Percentiles rank a stretch among this genome's conserved stretches.
Evolutionary conservation across 163 green algal genomes (phyloP).

Genomic region (Trebouxiophyceae sp.): DNA sequence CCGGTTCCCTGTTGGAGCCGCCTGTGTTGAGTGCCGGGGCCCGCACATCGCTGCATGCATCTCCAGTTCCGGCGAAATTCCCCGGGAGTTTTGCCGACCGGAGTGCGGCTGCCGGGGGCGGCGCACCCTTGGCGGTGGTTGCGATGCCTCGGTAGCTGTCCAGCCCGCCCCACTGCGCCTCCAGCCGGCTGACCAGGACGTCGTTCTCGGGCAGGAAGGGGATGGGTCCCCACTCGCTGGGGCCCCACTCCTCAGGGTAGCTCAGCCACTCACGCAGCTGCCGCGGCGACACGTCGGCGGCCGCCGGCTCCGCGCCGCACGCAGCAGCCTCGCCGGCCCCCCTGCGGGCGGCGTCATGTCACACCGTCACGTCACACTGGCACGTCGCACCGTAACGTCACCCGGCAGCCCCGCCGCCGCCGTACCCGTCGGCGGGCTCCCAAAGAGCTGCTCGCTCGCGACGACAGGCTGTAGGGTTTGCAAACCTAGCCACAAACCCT

Average conservation of each 20-base stretch:
- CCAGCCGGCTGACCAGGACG: slow-evolving; percentile 68
- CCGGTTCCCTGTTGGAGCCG: too few relatives aligned
- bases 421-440: too few relatives aligned
- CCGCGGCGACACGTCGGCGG: slow-evolving; percentile 42
- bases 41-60: too few relatives aligned
- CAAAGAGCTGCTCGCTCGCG: too few relatives aligned
- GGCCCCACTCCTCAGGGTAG: slow-evolving; percentile 70
- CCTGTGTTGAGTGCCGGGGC: too few relatives aligned
- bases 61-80: too few relatives aligned
- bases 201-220: slow-evolving; percentile 77
- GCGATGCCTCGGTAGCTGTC: slow-evolving; percentile 55
- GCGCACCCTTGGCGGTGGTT: slow-evolving; percentile 24
- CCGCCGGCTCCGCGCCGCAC: slow-evolving; percentile 31
- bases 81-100: not conserved
- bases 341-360: too few relatives aligned
- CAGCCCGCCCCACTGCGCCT: slow-evolving; percentile 86
- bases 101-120: not conserved
- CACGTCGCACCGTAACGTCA: too few relatives aligned
- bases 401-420: too few relatives aligned
- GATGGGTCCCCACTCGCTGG: slow-evolving; percentile 88
- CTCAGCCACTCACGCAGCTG: slow-evolving; percentile 60
- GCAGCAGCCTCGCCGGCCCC: slow-evolving; percentile 30
- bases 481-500: too few relatives aligned
- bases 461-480: too few relatives aligned
- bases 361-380: too few relatives aligned